phyloP scores from a whole-genome alignment of 768 basidiomycete genomes.

The Fomitopsis serialis region DNA sequence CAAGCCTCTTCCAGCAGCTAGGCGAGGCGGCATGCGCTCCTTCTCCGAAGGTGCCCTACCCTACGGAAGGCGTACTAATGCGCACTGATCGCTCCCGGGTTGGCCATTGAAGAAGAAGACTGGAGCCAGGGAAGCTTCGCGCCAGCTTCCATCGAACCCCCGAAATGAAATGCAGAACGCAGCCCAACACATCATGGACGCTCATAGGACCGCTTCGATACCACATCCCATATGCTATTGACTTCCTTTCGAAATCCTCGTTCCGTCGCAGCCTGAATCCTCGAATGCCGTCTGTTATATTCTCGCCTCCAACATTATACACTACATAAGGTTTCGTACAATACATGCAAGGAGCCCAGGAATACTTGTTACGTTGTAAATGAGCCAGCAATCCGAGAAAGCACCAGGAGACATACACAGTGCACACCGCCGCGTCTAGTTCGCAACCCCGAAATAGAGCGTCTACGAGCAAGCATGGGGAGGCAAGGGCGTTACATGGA shows the following conservation, averaged over 20 bases:
- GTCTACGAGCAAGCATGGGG: neutral
- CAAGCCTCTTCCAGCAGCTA: conserved; percentile 9
- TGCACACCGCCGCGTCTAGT: neutral
- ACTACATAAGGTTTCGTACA: neutral
- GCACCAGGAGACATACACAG: neutral
- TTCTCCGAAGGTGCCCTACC: conserved; percentile 12
- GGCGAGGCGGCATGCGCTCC: conserved; percentile 10
- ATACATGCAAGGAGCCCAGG: neutral
- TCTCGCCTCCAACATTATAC: neutral
- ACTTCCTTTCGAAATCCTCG: no score
- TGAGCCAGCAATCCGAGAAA: neutral
- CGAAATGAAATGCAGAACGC: neutral
- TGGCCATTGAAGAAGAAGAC: conserved; percentile 11
- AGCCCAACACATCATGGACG: no score
- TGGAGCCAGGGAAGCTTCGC: conserved; percentile 11
- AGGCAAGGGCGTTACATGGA: neutral
- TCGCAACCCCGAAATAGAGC: neutral
- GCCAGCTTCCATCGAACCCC: neutral
- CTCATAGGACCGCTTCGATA: no score
- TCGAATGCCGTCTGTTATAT: neutral
- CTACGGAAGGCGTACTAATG: conserved; percentile 6
- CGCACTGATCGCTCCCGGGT: neutral
- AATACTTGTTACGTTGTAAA: neutral
- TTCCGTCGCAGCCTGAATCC: neutral
- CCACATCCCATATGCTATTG: no score